Percentiles rank a stretch among this genome's conserved stretches.
Evolutionary conservation across 495 filamentous ascomycete species (phyloP).

Genomic region (Aspergillus cristatus): DNA sequence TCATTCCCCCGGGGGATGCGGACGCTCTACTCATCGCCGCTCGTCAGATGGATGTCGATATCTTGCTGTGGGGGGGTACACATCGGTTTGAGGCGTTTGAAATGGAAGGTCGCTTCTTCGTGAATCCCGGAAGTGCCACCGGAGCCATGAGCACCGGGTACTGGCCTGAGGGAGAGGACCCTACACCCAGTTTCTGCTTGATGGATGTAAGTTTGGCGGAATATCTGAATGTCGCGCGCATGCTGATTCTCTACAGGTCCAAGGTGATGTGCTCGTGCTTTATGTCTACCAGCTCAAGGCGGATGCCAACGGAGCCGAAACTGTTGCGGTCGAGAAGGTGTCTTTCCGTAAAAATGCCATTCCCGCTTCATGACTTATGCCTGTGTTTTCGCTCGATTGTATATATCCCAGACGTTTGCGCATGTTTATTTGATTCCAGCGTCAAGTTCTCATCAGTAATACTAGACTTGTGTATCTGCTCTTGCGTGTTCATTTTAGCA

Average conservation of each 20-base stretch:
- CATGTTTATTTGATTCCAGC: constrained; percentile 9
- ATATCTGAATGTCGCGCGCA: background rate
- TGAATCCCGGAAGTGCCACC: constrained; percentile 93
- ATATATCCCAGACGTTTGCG: constrained; percentile 25
- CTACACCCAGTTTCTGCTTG: constrained; percentile 90
- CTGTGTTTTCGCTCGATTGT: constrained; percentile 11
- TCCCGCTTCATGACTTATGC: constrained; percentile 23
- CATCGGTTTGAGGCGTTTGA: constrained; percentile 97
- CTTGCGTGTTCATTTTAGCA: no score
- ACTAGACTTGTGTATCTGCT: no score
- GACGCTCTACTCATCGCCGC: constrained; percentile 89
- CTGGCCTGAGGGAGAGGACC: constrained; percentile 67
- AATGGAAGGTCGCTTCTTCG: constrained; percentile 96
- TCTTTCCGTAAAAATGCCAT: constrained; percentile 78
- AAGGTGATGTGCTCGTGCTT: constrained; percentile 92
- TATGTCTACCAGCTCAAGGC: constrained; percentile 96
- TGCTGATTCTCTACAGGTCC: constrained; percentile 53
- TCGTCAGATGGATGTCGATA: constrained; percentile 92
- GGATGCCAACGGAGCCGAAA: constrained; percentile 80
- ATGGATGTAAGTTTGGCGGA: constrained; percentile 76
- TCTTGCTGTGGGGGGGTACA: constrained; percentile 95
- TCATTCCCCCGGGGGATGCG: constrained; percentile 83
- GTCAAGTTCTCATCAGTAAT: no score
- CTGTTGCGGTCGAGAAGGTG: constrained; percentile 94
- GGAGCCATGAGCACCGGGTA: constrained; percentile 71